These are phyloP conservation scores for Aspergillus glaucus DNA, from an alignment of 2,329 filamentous ascomycete species.

Conservation along the genomic window DNA sequence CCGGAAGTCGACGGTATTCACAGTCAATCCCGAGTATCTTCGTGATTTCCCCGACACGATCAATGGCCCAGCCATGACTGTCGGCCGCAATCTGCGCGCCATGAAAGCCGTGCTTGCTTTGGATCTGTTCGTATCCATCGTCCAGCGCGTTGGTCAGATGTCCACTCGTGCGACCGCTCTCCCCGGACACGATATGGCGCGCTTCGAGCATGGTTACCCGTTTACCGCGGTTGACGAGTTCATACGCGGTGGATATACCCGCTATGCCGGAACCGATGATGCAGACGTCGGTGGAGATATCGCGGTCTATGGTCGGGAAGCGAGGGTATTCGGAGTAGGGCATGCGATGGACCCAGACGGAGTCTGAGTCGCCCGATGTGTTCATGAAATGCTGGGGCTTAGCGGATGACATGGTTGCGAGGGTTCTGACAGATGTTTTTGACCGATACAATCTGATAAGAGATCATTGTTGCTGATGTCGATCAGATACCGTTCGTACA, in stretches of 20 bases:
- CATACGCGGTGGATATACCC: constrained; percentile 48
- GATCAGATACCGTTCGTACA: background rate
- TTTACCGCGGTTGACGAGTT: constrained; percentile 47
- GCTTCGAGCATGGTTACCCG: constrained; percentile 50
- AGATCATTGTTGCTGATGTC: background rate
- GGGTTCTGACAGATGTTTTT: no score
- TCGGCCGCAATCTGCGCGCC: constrained; percentile 48
- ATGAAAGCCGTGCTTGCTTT: constrained; percentile 46
- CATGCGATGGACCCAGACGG: constrained; percentile 50
- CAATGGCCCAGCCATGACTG: constrained; percentile 50
- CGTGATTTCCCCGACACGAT: constrained; percentile 46
- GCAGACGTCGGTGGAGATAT: constrained; percentile 45
- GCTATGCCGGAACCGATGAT: constrained; percentile 50
- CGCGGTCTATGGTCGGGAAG: constrained; percentile 38
- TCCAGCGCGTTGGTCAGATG: constrained; percentile 52
- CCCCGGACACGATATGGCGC: constrained; percentile 49
- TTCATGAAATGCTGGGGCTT: constrained; percentile 27
- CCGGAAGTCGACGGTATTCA: constrained; percentile 48
- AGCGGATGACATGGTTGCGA: background rate
- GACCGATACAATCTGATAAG: no score
- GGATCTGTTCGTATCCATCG: constrained; percentile 47
- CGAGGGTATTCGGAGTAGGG: constrained; percentile 41
- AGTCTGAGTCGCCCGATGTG: constrained; percentile 46
- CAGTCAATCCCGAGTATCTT: constrained; percentile 49
- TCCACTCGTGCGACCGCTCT: constrained; percentile 48